phyloP scores from a whole-genome alignment of 2,329 filamentous ascomycete species.

The Cryoendolithus antarcticus region DNA sequence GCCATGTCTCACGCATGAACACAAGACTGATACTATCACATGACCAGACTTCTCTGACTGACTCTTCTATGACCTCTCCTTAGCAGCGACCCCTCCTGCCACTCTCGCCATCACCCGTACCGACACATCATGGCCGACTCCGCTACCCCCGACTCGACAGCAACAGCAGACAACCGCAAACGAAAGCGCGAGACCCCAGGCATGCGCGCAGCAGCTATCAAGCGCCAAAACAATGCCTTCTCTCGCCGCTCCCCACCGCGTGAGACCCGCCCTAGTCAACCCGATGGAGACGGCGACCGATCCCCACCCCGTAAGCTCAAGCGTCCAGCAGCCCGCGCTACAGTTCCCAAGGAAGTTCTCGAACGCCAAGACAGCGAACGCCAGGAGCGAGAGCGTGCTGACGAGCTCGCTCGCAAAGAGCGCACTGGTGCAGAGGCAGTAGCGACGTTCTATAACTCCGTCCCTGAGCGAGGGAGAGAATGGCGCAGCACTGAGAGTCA shows the following conservation, averaged over 20 bases:
- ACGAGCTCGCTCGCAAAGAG: conserved; percentile 42
- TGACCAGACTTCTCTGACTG: too few relatives aligned
- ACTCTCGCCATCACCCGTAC: conserved; percentile 26
- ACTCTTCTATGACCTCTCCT: conserved; percentile 11
- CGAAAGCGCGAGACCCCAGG: conserved; percentile 20
- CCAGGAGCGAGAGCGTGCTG: conserved; percentile 31
- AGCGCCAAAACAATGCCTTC: conserved; percentile 18
- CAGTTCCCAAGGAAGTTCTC: conserved; percentile 57
- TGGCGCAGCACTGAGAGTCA: conserved; percentile 90
- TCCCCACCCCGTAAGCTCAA: conserved; percentile 27
- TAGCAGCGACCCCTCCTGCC: conserved; percentile 7
- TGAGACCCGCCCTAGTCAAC: conserved; percentile 8
- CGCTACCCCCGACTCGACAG: too few relatives aligned
- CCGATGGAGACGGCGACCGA: conserved; percentile 15
- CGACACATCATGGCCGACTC: background rate
- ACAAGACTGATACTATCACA: too few relatives aligned
- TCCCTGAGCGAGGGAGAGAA: conserved; percentile 82
- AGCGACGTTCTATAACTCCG: conserved; percentile 87
- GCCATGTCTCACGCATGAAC: too few relatives aligned
- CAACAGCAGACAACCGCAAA: conserved; percentile 8
- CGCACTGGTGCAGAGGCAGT: conserved; percentile 54
- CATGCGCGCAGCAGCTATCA: conserved; percentile 14
- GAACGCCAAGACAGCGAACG: conserved; percentile 37
- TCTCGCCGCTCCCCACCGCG: conserved; percentile 20
- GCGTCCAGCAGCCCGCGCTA: conserved; percentile 29